A percentile compares a stretch with the other conserved stretches of the same genome.
Conservation (phyloP, 1,139 yeast genomes). For the Eremothecium cymbalariae region DNA sequence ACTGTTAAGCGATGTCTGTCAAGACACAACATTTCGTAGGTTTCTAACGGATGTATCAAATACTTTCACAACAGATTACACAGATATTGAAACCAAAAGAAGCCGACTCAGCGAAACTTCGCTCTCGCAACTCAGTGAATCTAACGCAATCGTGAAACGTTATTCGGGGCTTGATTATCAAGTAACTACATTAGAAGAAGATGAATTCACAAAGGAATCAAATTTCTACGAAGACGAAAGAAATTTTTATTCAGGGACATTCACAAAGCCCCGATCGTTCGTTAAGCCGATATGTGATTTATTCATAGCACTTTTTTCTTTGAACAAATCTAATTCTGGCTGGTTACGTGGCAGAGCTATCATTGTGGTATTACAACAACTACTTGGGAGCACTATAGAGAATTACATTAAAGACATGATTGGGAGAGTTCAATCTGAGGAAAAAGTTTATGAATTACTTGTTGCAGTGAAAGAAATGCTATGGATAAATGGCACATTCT, state of each 20-base stretch:
- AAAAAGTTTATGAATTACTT: conserved; percentile 42
- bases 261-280: conserved; percentile 36
- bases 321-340: conserved; percentile 49
- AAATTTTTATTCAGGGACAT: conserved; percentile 15
- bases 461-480: conserved; percentile 39
- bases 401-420: conserved; percentile 51
- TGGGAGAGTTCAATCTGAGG: conserved; percentile 41
- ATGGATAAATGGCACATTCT: conserved; percentile 41
- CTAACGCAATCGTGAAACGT: not conserved
- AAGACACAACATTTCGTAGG: conserved; percentile 60
- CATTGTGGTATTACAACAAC: conserved; percentile 71
- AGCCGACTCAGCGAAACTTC: conserved; percentile 5
- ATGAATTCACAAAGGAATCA: conserved; percentile 23
- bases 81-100: conserved; percentile 15
- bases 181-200: conserved; percentile 5
- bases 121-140: conserved; percentile 1
- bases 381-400: conserved; percentile 84
- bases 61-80: conserved; percentile 11
- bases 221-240: conserved; percentile 21
- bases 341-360: conserved; percentile 86
- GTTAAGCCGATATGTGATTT: conserved; percentile 79
- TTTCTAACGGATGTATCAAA: conserved; percentile 66
- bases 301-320: conserved; percentile 59
- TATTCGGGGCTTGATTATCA: conserved; percentile 4
- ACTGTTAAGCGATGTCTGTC: conserved; percentile 60